These are phyloP conservation scores for Eucalyptus caleyi DNA, from an alignment of 345 rosid genomes.

Conservation along the genomic window DNA sequence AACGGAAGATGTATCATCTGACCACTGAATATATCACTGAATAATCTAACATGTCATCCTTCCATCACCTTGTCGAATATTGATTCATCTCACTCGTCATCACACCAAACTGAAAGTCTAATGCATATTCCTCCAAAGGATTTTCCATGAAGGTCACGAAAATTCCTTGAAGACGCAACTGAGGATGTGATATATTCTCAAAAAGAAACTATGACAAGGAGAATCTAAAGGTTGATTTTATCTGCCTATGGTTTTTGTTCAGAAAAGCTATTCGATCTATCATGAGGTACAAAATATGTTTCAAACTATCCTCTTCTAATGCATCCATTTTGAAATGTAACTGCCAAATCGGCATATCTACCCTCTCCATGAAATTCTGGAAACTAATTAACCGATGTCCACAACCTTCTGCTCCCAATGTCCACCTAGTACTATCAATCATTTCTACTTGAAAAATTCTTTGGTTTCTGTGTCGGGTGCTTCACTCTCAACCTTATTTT, in stretches of 20 bases:
- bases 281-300: background rate
- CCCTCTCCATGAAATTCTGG: background rate
- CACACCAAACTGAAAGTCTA: background rate
- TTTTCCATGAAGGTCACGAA: background rate
- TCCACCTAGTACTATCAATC: background rate
- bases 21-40: background rate
- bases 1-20: background rate
- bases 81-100: background rate
- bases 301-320: background rate
- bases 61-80: background rate
- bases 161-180: background rate
- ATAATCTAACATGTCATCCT: background rate
- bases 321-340: background rate
- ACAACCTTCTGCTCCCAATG: background rate
- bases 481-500: background rate
- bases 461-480: background rate
- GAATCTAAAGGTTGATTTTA: background rate
- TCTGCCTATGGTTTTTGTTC: background rate
- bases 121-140: background rate
- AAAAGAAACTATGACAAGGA: background rate
- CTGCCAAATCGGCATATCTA: background rate
- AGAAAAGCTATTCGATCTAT: background rate
- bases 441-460: background rate
- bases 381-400: background rate
- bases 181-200: background rate